Conservation (phyloP, 2,329 filamentous ascomycete species). For the Aspergillus thermomutatus region DNA sequence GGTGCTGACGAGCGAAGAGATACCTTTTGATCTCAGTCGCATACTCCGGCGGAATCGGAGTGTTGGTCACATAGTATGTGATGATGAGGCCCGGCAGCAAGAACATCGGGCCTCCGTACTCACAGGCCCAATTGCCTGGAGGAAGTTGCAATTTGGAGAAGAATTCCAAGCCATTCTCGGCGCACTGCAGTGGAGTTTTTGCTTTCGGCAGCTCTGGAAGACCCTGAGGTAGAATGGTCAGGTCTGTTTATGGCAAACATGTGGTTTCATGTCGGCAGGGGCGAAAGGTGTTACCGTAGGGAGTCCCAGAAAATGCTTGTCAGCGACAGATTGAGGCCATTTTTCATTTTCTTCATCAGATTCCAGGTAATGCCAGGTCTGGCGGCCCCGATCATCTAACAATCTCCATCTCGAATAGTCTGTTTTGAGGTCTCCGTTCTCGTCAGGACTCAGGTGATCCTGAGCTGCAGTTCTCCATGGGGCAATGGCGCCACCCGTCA, state of each 20-base stretch:
- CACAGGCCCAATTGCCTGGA: slow-evolving; percentile 91
- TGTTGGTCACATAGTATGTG: slow-evolving; percentile 84
- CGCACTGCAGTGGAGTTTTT: slow-evolving; percentile 70
- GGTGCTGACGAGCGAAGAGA: slow-evolving; percentile 77
- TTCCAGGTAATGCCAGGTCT: slow-evolving; percentile 89
- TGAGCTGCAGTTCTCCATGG: slow-evolving; percentile 34
- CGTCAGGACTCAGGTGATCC: slow-evolving; percentile 32
- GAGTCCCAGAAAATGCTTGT: slow-evolving; percentile 82
- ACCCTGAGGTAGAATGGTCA: slow-evolving; percentile 49
- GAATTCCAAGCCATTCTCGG: slow-evolving; percentile 79
- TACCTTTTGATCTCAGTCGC: slow-evolving; percentile 91
- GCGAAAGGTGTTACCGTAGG: slow-evolving; percentile 59
- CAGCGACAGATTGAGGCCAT: slow-evolving; percentile 86
- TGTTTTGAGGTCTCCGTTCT: slow-evolving; percentile 54
- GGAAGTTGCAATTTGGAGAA: slow-evolving; percentile 86
- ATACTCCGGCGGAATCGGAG: slow-evolving; percentile 74
- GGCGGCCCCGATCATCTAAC: slow-evolving; percentile 74
- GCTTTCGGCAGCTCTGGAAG: slow-evolving; percentile 69
- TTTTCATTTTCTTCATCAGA: slow-evolving; percentile 65
- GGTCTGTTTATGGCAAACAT: neutral
- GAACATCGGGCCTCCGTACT: slow-evolving; percentile 98
- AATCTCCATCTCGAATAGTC: slow-evolving; percentile 83
- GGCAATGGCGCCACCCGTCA: slow-evolving; percentile 28
- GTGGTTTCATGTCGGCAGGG: neutral
- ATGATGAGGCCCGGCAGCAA: slow-evolving; percentile 81